These are phyloP conservation scores for Trichoderma semiorbis DNA, from an alignment of 2,329 filamentous ascomycete genomes.

Conservation along the genomic window DNA sequence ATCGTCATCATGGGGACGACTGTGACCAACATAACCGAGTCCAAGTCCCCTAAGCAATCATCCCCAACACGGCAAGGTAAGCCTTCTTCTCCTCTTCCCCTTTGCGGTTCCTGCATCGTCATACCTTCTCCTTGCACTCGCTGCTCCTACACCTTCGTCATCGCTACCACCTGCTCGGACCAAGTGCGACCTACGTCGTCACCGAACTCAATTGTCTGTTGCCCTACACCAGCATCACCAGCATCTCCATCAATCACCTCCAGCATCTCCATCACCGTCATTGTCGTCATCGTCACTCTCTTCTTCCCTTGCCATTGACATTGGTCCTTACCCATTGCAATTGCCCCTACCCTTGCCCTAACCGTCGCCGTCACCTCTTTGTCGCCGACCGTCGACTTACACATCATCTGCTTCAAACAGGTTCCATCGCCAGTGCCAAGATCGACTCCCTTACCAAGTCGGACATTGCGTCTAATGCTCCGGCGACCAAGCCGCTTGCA, in stretches of 20 bases:
- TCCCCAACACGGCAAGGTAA: constrained; percentile 44
- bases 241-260: neutral
- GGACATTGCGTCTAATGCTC: constrained; percentile 53
- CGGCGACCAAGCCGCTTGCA: constrained; percentile 62
- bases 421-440: constrained; percentile 45
- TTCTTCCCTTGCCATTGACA: neutral
- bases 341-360: neutral
- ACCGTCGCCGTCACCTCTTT: neutral
- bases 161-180: constrained; percentile 19
- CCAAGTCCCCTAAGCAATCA: constrained; percentile 48
- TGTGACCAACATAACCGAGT: constrained; percentile 40
- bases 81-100: constrained; percentile 25
- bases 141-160: constrained; percentile 20
- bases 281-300: neutral
- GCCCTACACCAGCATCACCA: neutral
- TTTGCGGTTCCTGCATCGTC: constrained; percentile 21
- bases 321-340: neutral
- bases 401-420: constrained; percentile 28
- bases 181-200: neutral
- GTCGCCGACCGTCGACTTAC: constrained; percentile 2
- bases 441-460: constrained; percentile 44
- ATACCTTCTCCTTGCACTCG: constrained; percentile 13
- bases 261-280: neutral
- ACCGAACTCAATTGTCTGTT: constrained; percentile 2
- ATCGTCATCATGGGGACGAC: constrained; percentile 51